Conservation (phyloP, 139 green algal genomes). For the Chlorella vulgaris region DNA sequence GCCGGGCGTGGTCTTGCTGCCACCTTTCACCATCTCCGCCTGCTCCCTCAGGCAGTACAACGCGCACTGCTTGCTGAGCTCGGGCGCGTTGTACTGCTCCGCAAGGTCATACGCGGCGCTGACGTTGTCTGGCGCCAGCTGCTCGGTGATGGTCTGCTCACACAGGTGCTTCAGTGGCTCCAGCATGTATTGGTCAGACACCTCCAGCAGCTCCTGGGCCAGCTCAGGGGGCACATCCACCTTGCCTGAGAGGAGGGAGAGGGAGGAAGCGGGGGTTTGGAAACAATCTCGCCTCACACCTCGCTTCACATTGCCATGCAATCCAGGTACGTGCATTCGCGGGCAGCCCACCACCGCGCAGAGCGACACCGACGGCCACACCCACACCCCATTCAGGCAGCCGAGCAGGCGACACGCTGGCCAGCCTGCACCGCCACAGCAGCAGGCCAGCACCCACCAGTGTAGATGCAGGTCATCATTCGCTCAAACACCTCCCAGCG, state of each 20-base stretch:
- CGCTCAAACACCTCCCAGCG: constrained; percentile 81
- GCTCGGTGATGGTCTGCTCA: constrained; percentile 80
- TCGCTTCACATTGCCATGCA: no score
- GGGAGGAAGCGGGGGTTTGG: not conserved
- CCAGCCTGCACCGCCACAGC: no score
- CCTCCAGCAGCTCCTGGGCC: constrained; percentile 75
- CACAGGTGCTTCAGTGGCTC: constrained; percentile 94
- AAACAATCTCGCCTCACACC: no score
- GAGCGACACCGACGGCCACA: no score
- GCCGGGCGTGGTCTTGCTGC: constrained; percentile 1
- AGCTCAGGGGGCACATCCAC: constrained; percentile 72
- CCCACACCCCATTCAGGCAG: no score
- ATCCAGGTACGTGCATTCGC: no score
- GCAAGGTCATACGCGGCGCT: constrained; percentile 76
- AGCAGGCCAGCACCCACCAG: no score
- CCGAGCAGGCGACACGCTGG: no score
- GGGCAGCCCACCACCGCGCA: no score
- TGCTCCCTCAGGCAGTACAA: constrained; percentile 89
- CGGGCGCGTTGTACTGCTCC: constrained; percentile 83
- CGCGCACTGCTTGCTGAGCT: constrained; percentile 82
- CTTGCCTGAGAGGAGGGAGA: constrained; percentile 34
- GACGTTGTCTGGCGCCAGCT: constrained; percentile 83
- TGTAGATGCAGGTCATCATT: constrained; percentile 96
- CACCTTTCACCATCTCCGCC: constrained; percentile 57
- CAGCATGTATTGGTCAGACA: constrained; percentile 94